Base-by-base conservation (phyloP, 2,329 filamentous ascomycete species). In the Trichophyton mentagrophytes region DNA sequence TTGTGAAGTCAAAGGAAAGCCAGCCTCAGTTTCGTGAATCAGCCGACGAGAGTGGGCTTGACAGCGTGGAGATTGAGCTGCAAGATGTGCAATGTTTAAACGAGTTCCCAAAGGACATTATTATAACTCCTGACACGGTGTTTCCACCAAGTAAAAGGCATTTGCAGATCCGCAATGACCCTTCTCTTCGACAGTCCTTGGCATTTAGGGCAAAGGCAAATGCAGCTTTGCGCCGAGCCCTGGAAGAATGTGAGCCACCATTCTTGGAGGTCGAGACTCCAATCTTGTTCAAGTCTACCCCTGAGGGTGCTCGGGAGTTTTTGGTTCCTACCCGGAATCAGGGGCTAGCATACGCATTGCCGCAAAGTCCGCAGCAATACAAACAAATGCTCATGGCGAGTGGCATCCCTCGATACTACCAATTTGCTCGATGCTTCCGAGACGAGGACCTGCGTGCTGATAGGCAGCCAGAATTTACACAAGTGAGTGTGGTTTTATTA, bases 301-400 rank as follows among this genome's bases (percentile, higher is more conserved):
- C 93, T 0, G 93, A 99, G 75, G 93, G 93, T 0, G 95, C 93
- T 0, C 82, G 92, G 57, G 93, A 99, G 71, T 99, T 99, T 64
- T 73, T 99, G 4, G 92, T 99, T 3, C 93, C 93, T 0, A 95
- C 91, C 0, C 80, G 93, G 30, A 82, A 80, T 40, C 80, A 79
- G 1, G 90, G 89, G 0, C 77, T 85, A 63, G 90, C 89, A 2
- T 99, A 97, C 72, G 93, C 93, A 7, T 78, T 99, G 20, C 91
- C 91, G 0, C 95, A 99, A 72, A 97, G 92, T 65, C 93, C 93
- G 0, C 93, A 99, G 72, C 93, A 99, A 72, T 99, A 97, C 71
- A 99, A 99, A 76, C 93, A 99, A 76, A 89, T 96, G 1, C 81
- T 99, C 47, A 97, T 99, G 90, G 89, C 90, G 0, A 88, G 88